Evolutionary conservation across 176 grass and related monocot genomes (phyloP), one percentile per base, ranked within the genome.

Genomic region (Musa troglodytarum): DNA sequence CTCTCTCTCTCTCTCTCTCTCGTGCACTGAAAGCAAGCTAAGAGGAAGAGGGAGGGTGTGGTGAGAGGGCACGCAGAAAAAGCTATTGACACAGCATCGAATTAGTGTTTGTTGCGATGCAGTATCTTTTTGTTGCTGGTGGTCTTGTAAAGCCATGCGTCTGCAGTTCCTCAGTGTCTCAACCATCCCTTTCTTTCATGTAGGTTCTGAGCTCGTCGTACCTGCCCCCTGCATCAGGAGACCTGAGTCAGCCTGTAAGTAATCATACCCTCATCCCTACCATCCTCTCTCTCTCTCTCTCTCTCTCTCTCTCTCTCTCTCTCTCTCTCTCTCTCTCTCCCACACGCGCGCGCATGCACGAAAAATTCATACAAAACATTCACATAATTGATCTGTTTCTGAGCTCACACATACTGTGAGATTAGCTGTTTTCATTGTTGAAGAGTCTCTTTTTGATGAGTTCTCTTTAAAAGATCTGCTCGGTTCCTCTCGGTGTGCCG

Each of bases 151-250:
- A 63, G 76, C 59, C 79, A 72, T 83, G 79, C 69, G 77, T 43
- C 77, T 87, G 50, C 73, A 50, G 50, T 68, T 16, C 64, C 22
- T 65, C 81, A 70, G 62, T 11, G 69, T 77, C 77, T 83, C 69
- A 56, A 66, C 69, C 58, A 59, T 65, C 57, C 56, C 62, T 82
- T 86, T 79, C 65, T 83, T 79, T 76, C 54, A 83, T 67, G 73
- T 54, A 96, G 92, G 89, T 81, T 78, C 89, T 96, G 62, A 89
- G 85, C 85, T 82, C 75, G 73, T 89, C 92, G 50, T 96, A 96
- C 73, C 70, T 96, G 65, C 78, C 75, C 76, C 68, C 81, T 66
- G 73, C 74, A 74, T 21, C 87, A 52, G 73, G 25, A 10, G 75
- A 66, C 77, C 76, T 66, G 55, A 85, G 80, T 54, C 85, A 84